phyloP scores from a whole-genome alignment of 106 monocot genomes.

The Apostasia ramifera region DNA sequence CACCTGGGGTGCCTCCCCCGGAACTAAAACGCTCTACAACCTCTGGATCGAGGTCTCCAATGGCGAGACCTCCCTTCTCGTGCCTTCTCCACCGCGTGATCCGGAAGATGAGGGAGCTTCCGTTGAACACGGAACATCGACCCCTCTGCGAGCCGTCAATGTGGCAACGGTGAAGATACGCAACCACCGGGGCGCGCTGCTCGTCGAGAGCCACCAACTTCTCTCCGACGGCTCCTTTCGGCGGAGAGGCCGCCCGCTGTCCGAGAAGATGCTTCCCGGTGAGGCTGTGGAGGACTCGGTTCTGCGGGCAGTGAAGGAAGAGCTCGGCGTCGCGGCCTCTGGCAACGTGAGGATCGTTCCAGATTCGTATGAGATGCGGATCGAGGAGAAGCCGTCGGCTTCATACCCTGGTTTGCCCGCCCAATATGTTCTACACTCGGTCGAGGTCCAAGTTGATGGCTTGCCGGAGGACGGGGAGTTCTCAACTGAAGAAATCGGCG shows the following conservation, averaged over 20 bases:
- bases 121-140: background rate
- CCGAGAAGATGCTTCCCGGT: slow-evolving; percentile 92
- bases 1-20: slow-evolving; percentile 71
- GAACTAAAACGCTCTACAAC: slow-evolving; percentile 72
- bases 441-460: slow-evolving; percentile 57
- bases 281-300: slow-evolving; percentile 70
- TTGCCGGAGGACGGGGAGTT: slow-evolving; percentile 86
- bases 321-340: slow-evolving; percentile 30
- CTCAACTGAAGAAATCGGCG: slow-evolving; percentile 75
- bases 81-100: background rate
- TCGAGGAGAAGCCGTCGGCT: slow-evolving; percentile 55
- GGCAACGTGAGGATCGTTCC: slow-evolving; percentile 25
- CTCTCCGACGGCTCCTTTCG: slow-evolving; percentile 73
- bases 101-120: background rate
- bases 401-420: slow-evolving; percentile 84
- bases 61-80: slow-evolving; percentile 52
- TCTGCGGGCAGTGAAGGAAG: slow-evolving; percentile 55
- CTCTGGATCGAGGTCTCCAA: slow-evolving; percentile 72
- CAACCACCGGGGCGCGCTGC: slow-evolving; percentile 32
- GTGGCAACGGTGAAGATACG: slow-evolving; percentile 57
- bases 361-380: slow-evolving; percentile 31
- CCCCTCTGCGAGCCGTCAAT: slow-evolving; percentile 51
- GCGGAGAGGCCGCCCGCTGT: slow-evolving; percentile 43
- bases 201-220: slow-evolving; percentile 77
- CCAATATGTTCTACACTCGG: slow-evolving; percentile 61